Evolutionary conservation across 352 stramenopile species (phyloP).

Genomic region (Aphanomyces euteiches): DNA sequence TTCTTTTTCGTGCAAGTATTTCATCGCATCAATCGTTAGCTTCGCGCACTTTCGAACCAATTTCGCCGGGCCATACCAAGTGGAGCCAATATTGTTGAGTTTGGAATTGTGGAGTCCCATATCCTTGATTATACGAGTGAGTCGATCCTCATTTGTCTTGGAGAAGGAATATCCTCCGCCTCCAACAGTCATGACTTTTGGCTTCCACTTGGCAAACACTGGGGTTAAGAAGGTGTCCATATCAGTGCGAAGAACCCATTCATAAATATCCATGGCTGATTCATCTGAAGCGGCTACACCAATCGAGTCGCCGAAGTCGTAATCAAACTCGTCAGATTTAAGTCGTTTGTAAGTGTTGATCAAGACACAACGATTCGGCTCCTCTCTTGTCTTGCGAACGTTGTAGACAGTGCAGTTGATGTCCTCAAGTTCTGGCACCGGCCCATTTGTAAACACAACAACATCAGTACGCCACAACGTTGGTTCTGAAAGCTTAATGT

Average conservation of each 20-base stretch:
- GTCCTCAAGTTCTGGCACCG: not conserved
- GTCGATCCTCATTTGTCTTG: not conserved
- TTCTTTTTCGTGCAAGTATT: conserved; percentile 11
- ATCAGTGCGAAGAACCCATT: conserved; percentile 16
- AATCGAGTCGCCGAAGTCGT: conserved; percentile 9
- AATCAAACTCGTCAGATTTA: conserved; percentile 2
- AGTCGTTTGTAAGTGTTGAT: not conserved
- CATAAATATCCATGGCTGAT: conserved; percentile 1
- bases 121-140: conserved; percentile 12
- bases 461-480: conserved; percentile 13
- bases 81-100: conserved; percentile 20
- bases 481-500: conserved; percentile 1
- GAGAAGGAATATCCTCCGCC: not conserved
- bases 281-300: not conserved
- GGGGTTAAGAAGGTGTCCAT: conserved; percentile 17
- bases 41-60: not conserved
- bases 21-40: conserved; percentile 6
- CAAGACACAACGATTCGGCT: conserved; percentile 7
- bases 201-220: conserved; percentile 14
- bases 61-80: conserved; percentile 12
- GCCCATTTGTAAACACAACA: conserved; percentile 3
- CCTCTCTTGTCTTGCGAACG: not conserved
- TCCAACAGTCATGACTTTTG: not conserved
- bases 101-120: not conserved
- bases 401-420: not conserved